Percentiles rank a stretch among this genome's conserved stretches.
phyloP scores from a whole-genome alignment of 2,329 filamentous ascomycete genomes.

The Aureobasidium melanogenum region DNA sequence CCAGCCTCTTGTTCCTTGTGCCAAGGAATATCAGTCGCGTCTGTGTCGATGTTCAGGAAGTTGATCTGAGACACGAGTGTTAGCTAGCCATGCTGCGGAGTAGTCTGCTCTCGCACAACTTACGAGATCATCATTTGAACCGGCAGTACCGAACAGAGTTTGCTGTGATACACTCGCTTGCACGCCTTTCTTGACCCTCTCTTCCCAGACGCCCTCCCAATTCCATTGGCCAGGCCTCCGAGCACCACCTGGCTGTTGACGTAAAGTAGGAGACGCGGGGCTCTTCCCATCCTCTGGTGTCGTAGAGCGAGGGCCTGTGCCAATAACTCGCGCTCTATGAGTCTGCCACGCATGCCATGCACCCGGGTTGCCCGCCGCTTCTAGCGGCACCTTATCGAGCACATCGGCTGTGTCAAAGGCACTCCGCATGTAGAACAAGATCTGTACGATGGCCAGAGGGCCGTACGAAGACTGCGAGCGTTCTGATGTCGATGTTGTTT shows the following conservation, averaged over 20 bases:
- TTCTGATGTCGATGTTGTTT: background rate
- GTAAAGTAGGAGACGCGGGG: slow-evolving; percentile 16
- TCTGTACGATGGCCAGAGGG: slow-evolving; percentile 34
- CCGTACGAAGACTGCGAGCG: background rate
- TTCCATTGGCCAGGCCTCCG: slow-evolving; percentile 80
- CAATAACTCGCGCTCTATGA: slow-evolving; percentile 45
- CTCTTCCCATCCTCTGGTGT: slow-evolving; percentile 14
- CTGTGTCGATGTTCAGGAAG: slow-evolving; percentile 16
- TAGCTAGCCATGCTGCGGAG: background rate
- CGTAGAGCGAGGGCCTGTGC: slow-evolving; percentile 10
- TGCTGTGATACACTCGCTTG: slow-evolving; percentile 68
- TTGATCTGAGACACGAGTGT: slow-evolving; percentile 15
- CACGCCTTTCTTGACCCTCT: slow-evolving; percentile 72
- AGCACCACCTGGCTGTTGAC: slow-evolving; percentile 33
- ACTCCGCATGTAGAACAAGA: slow-evolving; percentile 73
- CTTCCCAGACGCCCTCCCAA: slow-evolving; percentile 96
- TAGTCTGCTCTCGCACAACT: slow-evolving; percentile 21
- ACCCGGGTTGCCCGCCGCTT: slow-evolving; percentile 78
- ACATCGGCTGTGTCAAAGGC: slow-evolving; percentile 71
- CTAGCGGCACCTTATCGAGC: slow-evolving; percentile 68
- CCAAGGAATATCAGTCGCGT: slow-evolving; percentile 13
- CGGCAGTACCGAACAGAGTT: slow-evolving; percentile 62
- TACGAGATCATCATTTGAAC: slow-evolving; percentile 63
- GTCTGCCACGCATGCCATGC: slow-evolving; percentile 92
- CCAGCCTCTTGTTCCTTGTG: background rate